phyloP scores from a whole-genome alignment of 179 eudicot species.

The Camellia oleifera region DNA sequence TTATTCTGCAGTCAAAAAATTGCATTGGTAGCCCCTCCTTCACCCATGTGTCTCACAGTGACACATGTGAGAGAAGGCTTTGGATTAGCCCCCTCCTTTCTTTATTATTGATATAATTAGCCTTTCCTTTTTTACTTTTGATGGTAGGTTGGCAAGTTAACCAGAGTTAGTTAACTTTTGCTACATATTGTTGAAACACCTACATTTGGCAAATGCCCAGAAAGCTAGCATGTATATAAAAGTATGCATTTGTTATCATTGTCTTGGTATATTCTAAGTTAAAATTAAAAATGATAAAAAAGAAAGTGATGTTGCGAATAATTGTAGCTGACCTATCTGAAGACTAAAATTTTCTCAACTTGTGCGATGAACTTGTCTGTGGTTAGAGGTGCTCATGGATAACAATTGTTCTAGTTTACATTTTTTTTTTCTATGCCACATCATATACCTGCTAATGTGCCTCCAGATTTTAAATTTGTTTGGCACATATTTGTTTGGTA shows the following conservation, averaged over 20 bases:
- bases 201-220: neutral
- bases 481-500: slow-evolving; percentile 4
- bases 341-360: neutral
- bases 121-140: neutral
- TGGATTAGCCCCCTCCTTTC: neutral
- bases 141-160: neutral
- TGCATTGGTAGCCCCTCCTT: neutral
- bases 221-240: neutral
- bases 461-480: slow-evolving; percentile 11
- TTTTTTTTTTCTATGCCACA: neutral
- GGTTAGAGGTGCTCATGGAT: neutral
- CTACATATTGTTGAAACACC: neutral
- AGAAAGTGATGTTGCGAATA: too few species aligned
- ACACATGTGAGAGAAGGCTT: neutral
- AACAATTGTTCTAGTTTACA: neutral
- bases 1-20: neutral
- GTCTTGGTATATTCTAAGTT: neutral
- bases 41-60: neutral
- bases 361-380: neutral
- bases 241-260: neutral
- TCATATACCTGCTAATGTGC: neutral
- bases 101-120: neutral
- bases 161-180: neutral
- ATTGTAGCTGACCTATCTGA: too few species aligned
- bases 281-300: too few species aligned